These are phyloP conservation scores for Tremellales sp. DNA, from an alignment of 1,284 basidiomycete genomes.

Conservation along the genomic window DNA sequence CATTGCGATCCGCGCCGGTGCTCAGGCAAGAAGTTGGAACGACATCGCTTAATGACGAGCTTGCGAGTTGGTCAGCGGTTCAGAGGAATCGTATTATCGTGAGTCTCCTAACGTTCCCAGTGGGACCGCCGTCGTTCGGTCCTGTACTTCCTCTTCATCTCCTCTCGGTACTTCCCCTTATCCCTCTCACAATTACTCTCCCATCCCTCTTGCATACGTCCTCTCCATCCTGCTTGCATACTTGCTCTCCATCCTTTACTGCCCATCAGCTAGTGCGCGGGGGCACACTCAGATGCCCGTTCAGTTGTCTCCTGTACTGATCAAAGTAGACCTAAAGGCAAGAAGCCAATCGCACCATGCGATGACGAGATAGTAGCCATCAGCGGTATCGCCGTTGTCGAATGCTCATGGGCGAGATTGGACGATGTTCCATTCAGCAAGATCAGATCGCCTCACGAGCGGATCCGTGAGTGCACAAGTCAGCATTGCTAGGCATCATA, in stretches of 20 bases:
- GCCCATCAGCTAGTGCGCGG: neutral
- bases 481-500: neutral
- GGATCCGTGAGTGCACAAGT: conserved; percentile 63
- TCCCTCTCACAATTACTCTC: too few species aligned
- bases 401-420: conserved; percentile 94
- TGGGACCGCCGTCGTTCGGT: too few species aligned
- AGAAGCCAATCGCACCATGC: conserved; percentile 71
- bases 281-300: neutral
- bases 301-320: neutral
- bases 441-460: conserved; percentile 87
- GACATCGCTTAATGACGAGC: conserved; percentile 78
- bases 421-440: conserved; percentile 93
- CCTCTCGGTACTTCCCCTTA: too few species aligned
- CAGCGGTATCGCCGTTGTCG: conserved; percentile 86
- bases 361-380: conserved; percentile 76
- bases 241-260: too few species aligned
- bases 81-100: conserved; percentile 90
- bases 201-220: too few species aligned
- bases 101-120: conserved; percentile 42
- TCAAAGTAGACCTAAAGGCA: conserved; percentile 76
- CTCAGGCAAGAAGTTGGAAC: conserved; percentile 87
- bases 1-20: conserved; percentile 95
- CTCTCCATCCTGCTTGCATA: too few species aligned
- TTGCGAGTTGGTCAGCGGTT: conserved; percentile 82
- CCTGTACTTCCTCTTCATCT: neutral